These are phyloP conservation scores for Speleostelium caveatum DNA, from an alignment of 78 protist species.

Conservation along the genomic window DNA sequence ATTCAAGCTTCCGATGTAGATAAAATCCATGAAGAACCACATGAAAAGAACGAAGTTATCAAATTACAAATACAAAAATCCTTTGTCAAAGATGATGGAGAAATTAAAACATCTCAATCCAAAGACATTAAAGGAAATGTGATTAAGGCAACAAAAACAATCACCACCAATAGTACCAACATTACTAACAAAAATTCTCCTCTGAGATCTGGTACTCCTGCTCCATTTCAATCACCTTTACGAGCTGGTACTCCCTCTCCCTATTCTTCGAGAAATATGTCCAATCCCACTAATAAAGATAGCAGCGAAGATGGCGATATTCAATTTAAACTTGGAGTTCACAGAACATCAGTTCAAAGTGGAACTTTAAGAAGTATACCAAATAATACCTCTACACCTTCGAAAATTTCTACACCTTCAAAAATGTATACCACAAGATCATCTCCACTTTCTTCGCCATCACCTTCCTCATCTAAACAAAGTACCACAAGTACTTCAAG, in stretches of 20 bases:
- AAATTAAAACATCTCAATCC: conserved; percentile 60
- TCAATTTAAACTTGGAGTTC: conserved; percentile 62
- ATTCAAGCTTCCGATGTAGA: conserved; percentile 50
- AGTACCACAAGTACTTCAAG: neutral
- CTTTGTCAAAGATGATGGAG: neutral
- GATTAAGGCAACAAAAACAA: conserved; percentile 50
- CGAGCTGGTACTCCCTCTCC: conserved; percentile 41
- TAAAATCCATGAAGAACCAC: neutral
- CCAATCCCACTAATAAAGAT: neutral
- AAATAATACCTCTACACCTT: neutral
- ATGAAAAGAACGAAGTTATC: conserved; percentile 9
- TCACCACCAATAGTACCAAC: neutral
- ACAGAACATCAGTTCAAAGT: conserved; percentile 37
- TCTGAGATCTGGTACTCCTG: conserved; percentile 61
- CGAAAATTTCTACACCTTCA: neutral
- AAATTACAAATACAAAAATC: conserved; percentile 72
- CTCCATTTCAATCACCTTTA: conserved; percentile 22
- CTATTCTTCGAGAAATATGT: neutral
- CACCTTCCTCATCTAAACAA: neutral
- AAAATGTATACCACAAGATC: neutral
- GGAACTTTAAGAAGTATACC: conserved; percentile 48
- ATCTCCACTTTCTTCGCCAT: neutral
- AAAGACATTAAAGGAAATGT: conserved; percentile 20
- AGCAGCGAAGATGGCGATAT: conserved; percentile 10
- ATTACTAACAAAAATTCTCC: neutral